These are phyloP conservation scores for Suillus decipiens DNA, from an alignment of 768 basidiomycete species.

Conservation along the genomic window DNA sequence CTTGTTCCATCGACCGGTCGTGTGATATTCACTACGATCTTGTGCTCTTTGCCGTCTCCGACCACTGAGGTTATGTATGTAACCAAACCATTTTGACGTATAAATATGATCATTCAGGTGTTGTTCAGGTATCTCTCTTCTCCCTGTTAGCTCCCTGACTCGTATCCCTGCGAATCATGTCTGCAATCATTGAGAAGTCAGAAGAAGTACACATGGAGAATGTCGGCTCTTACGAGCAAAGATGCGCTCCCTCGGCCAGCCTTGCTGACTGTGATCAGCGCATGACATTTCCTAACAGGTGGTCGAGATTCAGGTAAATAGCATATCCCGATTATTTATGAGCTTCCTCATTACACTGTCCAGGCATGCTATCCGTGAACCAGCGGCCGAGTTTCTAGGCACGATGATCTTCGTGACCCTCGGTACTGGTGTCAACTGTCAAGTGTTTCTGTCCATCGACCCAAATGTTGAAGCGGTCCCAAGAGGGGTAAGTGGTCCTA, in stretches of 20 bases:
- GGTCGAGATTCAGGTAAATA: constrained; percentile 56
- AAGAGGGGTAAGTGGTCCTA: constrained; percentile 53
- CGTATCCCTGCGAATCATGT: background rate
- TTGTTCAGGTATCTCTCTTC: background rate
- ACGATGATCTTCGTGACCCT: constrained; percentile 59
- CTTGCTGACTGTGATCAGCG: constrained; percentile 30
- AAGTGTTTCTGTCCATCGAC: constrained; percentile 52
- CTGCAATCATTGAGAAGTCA: constrained; percentile 2
- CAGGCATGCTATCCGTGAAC: constrained; percentile 54
- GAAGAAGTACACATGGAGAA: background rate
- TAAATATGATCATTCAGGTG: background rate
- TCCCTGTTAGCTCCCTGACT: background rate
- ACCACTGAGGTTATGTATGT: background rate
- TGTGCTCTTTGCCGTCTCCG: background rate
- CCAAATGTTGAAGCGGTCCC: constrained; percentile 45
- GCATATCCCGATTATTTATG: background rate
- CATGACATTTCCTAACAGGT: constrained; percentile 47
- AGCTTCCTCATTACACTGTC: background rate
- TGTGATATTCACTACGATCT: background rate
- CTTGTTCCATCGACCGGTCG: background rate
- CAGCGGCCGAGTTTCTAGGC: constrained; percentile 65
- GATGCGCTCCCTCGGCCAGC: background rate
- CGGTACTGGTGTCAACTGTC: constrained; percentile 59
- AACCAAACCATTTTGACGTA: background rate
- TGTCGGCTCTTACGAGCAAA: background rate